These are phyloP conservation scores for Hansfordia pulvinata DNA, from an alignment of 2,329 filamentous ascomycete species.

Conservation along the genomic window DNA sequence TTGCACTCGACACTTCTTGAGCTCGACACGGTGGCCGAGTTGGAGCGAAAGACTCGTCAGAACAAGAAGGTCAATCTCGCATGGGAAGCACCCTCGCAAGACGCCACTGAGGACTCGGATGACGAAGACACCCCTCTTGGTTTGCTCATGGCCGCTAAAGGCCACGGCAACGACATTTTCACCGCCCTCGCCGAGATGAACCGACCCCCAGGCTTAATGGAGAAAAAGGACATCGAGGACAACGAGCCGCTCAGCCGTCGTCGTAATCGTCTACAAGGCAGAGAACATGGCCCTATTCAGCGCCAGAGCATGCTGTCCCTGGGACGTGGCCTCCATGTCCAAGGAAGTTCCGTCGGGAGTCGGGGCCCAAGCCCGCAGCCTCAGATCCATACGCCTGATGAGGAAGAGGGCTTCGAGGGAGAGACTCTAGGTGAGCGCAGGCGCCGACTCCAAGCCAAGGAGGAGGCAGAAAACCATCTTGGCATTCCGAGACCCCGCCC, in stretches of 20 bases:
- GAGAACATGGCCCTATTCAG: slow-evolving; percentile 26
- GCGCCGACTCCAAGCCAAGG: slow-evolving; percentile 47
- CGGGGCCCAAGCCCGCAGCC: slow-evolving; percentile 16
- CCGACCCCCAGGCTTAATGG: slow-evolving; percentile 61
- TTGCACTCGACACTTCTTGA: slow-evolving; percentile 84
- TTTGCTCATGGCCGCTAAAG: slow-evolving; percentile 56
- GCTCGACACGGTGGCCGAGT: slow-evolving; percentile 78
- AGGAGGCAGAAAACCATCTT: slow-evolving; percentile 29
- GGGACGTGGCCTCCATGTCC: slow-evolving; percentile 9
- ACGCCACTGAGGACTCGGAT: slow-evolving; percentile 11
- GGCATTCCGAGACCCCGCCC: slow-evolving; percentile 42
- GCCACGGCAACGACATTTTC: slow-evolving; percentile 31
- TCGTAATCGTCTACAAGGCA: slow-evolving; percentile 59
- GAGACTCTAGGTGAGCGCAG: slow-evolving; percentile 57
- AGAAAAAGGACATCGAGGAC: slow-evolving; percentile 76
- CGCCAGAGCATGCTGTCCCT: slow-evolving; percentile 31
- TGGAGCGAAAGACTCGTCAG: slow-evolving; percentile 62
- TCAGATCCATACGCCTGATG: slow-evolving; percentile 18
- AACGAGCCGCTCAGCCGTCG: slow-evolving; percentile 77
- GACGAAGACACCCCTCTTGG: slow-evolving; percentile 67
- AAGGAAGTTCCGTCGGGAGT: too few species aligned
- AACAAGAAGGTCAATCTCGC: slow-evolving; percentile 72
- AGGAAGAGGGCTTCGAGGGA: slow-evolving; percentile 42
- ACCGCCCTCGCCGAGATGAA: slow-evolving; percentile 40
- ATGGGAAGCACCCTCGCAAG: slow-evolving; percentile 50